Base-by-base conservation (phyloP, 257 asterid genomes). In the Plantago elongata region DNA sequence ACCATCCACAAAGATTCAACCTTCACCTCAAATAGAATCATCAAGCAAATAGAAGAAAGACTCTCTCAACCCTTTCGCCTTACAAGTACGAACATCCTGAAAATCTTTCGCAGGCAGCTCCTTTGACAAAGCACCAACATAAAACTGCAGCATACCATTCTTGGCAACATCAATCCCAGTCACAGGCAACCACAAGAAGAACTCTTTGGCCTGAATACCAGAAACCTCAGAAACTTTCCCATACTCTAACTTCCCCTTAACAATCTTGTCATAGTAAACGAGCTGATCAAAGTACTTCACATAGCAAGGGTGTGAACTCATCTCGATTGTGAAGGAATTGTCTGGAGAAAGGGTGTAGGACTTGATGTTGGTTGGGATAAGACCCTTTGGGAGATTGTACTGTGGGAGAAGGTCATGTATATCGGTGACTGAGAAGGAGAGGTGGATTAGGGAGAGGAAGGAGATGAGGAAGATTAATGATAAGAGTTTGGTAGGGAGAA, bases 181-280 rank as follows among this genome's bases (percentile, higher is more conserved):
- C 0, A 89, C 85, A 9, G 87, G 60, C 2, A 89, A 81, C 95
- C 95, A 87, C 0, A 87, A 0, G 70, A 87, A 86, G 38, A 81
- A 46, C 57, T 81, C 75, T 73, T 78, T 86, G 0, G 92, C 94
- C 70, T 78, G 92, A 42, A 89, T 84, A 13, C 97, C 97, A 0
- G 88, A 78, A 30, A 89, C 89, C 12, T 62, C 85, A 1, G 69
- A 81, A 1, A 89, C 94, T 51, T 64, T 64, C 9, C 94, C 94
- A 16, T 57, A 72, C 0, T 66, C 79, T 63, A 89, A 42, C 57
- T 89, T 86, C 43, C 97, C 97, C 12, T 61, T 75, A 27, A 90
- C 64, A 43, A 65, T 58, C 6, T 17, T 64, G 16, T 84, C 90
- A 45, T 79, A 89, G 58, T 75, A 82, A 45, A 83, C 94, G 34